Conservation (phyloP, 106 monocot genomes). For the Vanilla planifolia region DNA sequence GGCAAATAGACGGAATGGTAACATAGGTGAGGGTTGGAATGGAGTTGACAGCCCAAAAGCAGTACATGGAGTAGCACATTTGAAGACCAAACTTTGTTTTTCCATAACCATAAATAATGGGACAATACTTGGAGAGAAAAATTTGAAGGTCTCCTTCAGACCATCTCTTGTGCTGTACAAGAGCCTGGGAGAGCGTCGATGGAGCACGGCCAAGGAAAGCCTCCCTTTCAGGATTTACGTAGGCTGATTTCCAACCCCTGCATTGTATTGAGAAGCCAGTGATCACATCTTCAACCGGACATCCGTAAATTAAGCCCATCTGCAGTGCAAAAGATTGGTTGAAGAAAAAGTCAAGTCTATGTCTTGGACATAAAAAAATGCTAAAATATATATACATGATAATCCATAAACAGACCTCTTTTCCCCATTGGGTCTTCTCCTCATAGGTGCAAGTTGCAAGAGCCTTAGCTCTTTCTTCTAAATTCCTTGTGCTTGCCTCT, state of each 20-base stretch:
- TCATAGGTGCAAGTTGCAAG: slow-evolving; percentile 32
- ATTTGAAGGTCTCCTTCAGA: slow-evolving; percentile 54
- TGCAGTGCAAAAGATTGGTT: slow-evolving; percentile 9
- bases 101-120: slow-evolving; percentile 35
- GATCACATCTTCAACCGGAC: slow-evolving; percentile 70
- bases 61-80: slow-evolving; percentile 42
- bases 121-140: slow-evolving; percentile 54
- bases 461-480: slow-evolving; percentile 21
- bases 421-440: slow-evolving; percentile 40
- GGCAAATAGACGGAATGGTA: slow-evolving; percentile 33
- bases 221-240: slow-evolving; percentile 33
- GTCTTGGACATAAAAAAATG: too few relatives aligned
- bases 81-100: slow-evolving; percentile 48
- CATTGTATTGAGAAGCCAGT: slow-evolving; percentile 70
- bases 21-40: slow-evolving; percentile 50
- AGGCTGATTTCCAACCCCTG: slow-evolving; percentile 65
- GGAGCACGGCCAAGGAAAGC: slow-evolving; percentile 64
- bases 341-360: too few relatives aligned
- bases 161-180: slow-evolving; percentile 75
- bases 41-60: slow-evolving; percentile 51
- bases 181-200: slow-evolving; percentile 31
- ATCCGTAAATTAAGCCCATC: slow-evolving; percentile 62
- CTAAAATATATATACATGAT: too few relatives aligned
- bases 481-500: slow-evolving; percentile 6
- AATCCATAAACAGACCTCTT: slow-evolving; percentile 17